These are phyloP conservation scores for Angophora floribunda DNA, from an alignment of 345 rosid species.

Conservation along the genomic window DNA sequence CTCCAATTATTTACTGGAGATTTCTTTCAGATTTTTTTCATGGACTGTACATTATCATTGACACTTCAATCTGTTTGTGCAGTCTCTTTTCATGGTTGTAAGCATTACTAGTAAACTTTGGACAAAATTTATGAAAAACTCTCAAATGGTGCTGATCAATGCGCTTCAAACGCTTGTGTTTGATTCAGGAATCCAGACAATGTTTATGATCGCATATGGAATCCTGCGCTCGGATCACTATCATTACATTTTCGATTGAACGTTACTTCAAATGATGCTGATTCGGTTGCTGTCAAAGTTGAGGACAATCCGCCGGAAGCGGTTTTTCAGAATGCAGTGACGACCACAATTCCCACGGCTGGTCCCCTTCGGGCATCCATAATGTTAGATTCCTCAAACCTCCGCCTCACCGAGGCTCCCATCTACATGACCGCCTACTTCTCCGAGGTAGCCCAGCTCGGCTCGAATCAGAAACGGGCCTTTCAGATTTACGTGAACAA, in stretches of 20 bases:
- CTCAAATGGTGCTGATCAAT: accelerated
- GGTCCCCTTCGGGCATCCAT: neutral
- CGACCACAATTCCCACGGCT: neutral
- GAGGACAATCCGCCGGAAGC: neutral
- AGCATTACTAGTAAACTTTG: neutral
- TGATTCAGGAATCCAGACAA: constrained; percentile 1
- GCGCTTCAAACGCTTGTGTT: neutral
- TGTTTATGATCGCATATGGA: constrained; percentile 7
- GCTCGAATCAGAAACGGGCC: neutral
- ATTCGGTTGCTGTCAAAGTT: neutral
- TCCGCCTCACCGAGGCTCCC: neutral
- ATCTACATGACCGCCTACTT: constrained; percentile 1
- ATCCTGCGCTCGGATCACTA: neutral
- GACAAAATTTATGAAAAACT: neutral
- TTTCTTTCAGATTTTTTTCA: neutral
- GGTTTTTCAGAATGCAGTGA: neutral
- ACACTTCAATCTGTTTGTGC: neutral
- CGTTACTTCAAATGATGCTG: neutral
- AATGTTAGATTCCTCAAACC: neutral
- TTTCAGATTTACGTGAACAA: neutral
- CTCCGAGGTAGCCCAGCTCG: neutral
- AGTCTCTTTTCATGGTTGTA: neutral
- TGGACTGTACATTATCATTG: neutral
- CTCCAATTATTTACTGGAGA: neutral
- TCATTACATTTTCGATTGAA: neutral